Evolutionary conservation across 805 yeast species (phyloP), one percentile per base, ranked within the genome.

Genomic region (Teunomyces tritomae): DNA sequence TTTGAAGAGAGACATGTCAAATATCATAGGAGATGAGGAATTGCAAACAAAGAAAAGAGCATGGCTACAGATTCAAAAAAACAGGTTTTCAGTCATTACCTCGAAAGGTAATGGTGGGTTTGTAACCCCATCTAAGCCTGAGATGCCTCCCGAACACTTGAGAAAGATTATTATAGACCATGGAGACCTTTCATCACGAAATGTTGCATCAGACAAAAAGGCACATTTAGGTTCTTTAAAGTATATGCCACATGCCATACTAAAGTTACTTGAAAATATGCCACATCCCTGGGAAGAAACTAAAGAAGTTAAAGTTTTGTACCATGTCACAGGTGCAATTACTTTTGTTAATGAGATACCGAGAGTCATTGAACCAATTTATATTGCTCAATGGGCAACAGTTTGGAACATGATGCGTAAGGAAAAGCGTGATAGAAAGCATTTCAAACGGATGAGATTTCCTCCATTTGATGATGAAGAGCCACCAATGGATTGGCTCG

Each of bases 391-490:
- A 64, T 94, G 99, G 99, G 91, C 96, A 1, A 77, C 95, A 0
- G 78, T 82, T 73, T 94, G 98, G 98, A 70, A 80, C 10, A 83
- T 84, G 68, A 94, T 94, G 99, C 80, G 97, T 58, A 76, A 92
- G 42, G 98, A 94, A 62, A 94, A 94, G 64, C 79, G 95, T 49
- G 98, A 91, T 62, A 77, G 98, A 56, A 73, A 82, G 29, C 95
- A 88, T 61, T 92, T 94, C 68, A 87, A 89, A 59, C 79, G 99
- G 55, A 84, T 94, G 88, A 78, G 89, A 48, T 87, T 94, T 56
- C 99, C 99, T 1, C 91, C 96, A 0, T 90, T 92, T 68, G 99
- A 94, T 65, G 99, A 94, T 62, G 99, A 94, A 64, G 98, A 92
- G 63, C 97, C 97, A 0, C 95, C 96, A 1, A 61, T 91, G 28